These are phyloP conservation scores for Yamadazyma friedrichii DNA, from an alignment of 1,139 yeast species.

Conservation along the genomic window DNA sequence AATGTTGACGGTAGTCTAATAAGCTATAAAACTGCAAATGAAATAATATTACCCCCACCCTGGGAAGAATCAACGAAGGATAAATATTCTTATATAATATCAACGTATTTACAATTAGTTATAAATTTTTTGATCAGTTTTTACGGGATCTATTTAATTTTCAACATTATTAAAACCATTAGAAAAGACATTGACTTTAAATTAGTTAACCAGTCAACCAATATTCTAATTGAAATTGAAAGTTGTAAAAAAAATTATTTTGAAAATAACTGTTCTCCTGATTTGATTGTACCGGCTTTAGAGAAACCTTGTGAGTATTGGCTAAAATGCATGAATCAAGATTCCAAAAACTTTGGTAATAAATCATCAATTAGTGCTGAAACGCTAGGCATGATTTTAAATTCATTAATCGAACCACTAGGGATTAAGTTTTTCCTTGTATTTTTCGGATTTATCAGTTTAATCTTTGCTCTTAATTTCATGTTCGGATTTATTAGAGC, in stretches of 20 bases:
- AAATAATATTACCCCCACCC: conserved; percentile 45
- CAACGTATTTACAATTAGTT: conserved; percentile 57
- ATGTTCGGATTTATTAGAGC: conserved; percentile 47
- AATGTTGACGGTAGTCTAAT: conserved; percentile 6
- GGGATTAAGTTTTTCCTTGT: conserved; percentile 55
- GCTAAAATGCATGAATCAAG: conserved; percentile 62
- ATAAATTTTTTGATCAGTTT: conserved; percentile 46
- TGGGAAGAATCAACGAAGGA: conserved; percentile 42
- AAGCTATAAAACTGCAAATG: conserved; percentile 4
- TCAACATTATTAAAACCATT: conserved; percentile 45
- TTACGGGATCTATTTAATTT: conserved; percentile 41
- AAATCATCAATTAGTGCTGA: conserved; percentile 59
- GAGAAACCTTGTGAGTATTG: conserved; percentile 57
- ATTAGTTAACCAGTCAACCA: conserved; percentile 39
- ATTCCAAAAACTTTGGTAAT: conserved; percentile 43
- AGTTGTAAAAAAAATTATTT: conserved; percentile 51
- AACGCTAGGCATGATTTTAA: conserved; percentile 60
- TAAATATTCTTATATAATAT: conserved; percentile 46
- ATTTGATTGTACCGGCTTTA: conserved; percentile 57
- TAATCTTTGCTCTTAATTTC: conserved; percentile 39
- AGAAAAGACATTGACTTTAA: conserved; percentile 52
- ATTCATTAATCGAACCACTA: conserved; percentile 63
- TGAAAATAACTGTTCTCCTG: conserved; percentile 59
- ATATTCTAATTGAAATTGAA: conserved; percentile 39
- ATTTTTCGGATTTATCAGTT: conserved; percentile 26